These are phyloP conservation scores for Pelargonium fulgidum DNA, from an alignment of 441 rosid genomes.

Conservation along the genomic window DNA sequence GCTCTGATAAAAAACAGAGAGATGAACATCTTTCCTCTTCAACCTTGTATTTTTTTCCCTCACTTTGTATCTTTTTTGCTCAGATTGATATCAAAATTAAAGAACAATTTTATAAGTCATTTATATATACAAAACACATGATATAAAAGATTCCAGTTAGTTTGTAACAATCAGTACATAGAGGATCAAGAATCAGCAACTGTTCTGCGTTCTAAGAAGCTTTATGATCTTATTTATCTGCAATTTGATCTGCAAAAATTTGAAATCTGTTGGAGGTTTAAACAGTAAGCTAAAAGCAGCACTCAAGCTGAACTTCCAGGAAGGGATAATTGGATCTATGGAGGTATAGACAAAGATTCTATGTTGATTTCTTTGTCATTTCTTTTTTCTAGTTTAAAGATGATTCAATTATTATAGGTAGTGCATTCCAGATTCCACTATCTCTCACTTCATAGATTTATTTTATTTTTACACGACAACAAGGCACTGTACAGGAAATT, in stretches of 20 bases:
- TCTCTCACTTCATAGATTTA: too few relatives aligned
- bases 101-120: too few relatives aligned
- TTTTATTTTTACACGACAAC: too few relatives aligned
- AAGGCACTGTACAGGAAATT: too few relatives aligned
- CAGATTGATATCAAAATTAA: too few relatives aligned
- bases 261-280: constrained; percentile 5
- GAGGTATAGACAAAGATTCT: constrained; percentile 5
- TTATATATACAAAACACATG: too few relatives aligned
- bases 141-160: too few relatives aligned
- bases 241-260: neutral
- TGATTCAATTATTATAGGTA: neutral
- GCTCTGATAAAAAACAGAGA: too few relatives aligned
- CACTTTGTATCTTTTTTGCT: neutral
- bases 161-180: too few relatives aligned
- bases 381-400: neutral
- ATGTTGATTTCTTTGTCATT: constrained; percentile 1
- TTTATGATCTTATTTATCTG: neutral
- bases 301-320: neutral
- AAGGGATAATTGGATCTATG: neutral
- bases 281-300: neutral
- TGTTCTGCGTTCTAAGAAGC: too few relatives aligned
- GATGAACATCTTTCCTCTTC: too few relatives aligned
- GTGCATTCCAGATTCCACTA: neutral
- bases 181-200: too few relatives aligned
- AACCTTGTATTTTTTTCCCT: neutral